Evolutionary conservation across 306 rosid genomes (phyloP).

Genomic region (Dalbergia cultrata): DNA sequence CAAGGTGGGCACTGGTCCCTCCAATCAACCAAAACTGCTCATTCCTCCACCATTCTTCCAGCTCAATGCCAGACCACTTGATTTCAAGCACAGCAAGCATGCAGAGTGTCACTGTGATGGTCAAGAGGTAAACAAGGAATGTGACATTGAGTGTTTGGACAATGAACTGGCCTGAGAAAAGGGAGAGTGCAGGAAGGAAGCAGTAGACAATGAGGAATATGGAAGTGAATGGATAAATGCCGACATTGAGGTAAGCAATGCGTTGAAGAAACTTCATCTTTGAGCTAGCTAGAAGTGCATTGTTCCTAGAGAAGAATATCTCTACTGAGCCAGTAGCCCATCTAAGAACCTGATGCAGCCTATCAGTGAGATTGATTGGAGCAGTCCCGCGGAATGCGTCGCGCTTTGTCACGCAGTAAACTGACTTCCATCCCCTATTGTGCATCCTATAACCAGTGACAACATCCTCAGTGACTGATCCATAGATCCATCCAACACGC

Average conservation of each 20-base stretch:
- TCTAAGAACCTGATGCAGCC: slow-evolving; percentile 93
- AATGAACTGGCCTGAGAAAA: slow-evolving; percentile 95
- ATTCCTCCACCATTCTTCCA: slow-evolving; percentile 99
- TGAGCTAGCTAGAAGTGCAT: slow-evolving; percentile 86
- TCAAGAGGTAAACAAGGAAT: slow-evolving; percentile 79
- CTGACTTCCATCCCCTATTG: slow-evolving; percentile 96
- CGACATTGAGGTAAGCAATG: slow-evolving; percentile 94
- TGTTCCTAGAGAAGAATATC: slow-evolving; percentile 95
- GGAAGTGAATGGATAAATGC: slow-evolving; percentile 95
- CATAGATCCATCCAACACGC: slow-evolving; percentile 98
- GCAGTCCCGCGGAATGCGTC: slow-evolving; percentile 98
- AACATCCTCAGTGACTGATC: slow-evolving; percentile 97
- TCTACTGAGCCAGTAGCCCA: slow-evolving; percentile 99
- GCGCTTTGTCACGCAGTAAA: slow-evolving; percentile 93
- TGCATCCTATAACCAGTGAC: slow-evolving; percentile 98
- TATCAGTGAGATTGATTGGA: slow-evolving; percentile 92
- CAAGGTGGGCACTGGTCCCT: slow-evolving; percentile 97
- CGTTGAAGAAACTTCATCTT: slow-evolving; percentile 88
- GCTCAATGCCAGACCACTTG: slow-evolving; percentile 92
- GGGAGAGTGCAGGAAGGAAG: slow-evolving; percentile 97
- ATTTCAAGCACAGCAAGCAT: slow-evolving; percentile 94
- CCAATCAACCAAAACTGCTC: slow-evolving; percentile 99
- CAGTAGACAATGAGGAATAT: slow-evolving; percentile 95
- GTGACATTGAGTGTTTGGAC: slow-evolving; percentile 89
- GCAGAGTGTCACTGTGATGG: slow-evolving; percentile 75